Evolutionary conservation across 176 grass and related monocot genomes (phyloP).

Genomic region (Poa pratensis): DNA sequence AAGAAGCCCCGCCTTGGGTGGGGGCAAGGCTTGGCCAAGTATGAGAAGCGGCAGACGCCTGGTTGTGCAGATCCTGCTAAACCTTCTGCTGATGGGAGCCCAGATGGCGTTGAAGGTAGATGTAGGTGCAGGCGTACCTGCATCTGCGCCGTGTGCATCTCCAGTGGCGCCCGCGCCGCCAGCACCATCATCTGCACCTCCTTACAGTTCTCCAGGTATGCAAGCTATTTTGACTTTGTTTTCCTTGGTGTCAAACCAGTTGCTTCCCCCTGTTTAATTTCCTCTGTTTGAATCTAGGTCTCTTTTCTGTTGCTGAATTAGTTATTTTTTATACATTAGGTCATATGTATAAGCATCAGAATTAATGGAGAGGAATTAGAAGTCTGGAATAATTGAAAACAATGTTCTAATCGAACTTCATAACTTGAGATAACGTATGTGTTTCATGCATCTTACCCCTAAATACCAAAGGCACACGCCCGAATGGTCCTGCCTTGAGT

Average conservation of each 20-base stretch:
- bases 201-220: constrained; percentile 43
- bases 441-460: background rate
- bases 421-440: background rate
- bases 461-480: background rate
- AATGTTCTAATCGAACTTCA: background rate
- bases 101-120: constrained; percentile 16
- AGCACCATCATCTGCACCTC: too few relatives aligned
- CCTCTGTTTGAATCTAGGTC: background rate
- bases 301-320: constrained; percentile 15
- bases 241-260: constrained; percentile 19
- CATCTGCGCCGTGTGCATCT: background rate
- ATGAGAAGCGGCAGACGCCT: constrained; percentile 91
- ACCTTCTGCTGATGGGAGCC: constrained; percentile 36
- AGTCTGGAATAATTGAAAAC: too few relatives aligned
- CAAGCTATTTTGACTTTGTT: background rate
- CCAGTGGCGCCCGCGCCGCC: background rate
- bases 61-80: constrained; percentile 44
- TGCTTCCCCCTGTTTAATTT: background rate
- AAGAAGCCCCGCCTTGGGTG: constrained; percentile 95
- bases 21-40: constrained; percentile 96
- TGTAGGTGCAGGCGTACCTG: background rate
- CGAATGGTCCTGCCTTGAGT: background rate
- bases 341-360: background rate
- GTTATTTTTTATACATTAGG: background rate
- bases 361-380: background rate